Evolutionary conservation across 1,139 yeast genomes (phyloP), one percentile per base, ranked within the genome.

Genomic region (Geotrichum candidum): DNA sequence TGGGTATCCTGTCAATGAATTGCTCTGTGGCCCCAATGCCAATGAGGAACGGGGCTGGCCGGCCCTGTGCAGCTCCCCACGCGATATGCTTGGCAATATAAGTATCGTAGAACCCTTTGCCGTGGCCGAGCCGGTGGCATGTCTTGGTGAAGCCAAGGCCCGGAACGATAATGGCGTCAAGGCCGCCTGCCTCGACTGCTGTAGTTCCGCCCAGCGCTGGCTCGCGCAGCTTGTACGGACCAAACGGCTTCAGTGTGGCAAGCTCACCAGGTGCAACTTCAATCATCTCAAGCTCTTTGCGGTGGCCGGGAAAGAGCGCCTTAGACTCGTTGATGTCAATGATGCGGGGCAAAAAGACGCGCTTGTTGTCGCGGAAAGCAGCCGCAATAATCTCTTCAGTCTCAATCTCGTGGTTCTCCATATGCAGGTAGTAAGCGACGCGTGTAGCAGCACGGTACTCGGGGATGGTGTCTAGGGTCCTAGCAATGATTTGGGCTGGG

Each of bases 71-170:
- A 9, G 63, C 68, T 63, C 75, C 73, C 66, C 72, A 73, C 41
- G 72, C 68, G n/a, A 68, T 58, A 68, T 85, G 85, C 54, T 85
- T 76, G 50, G 77, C 75, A 51, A 90, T 78, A 71, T 84, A 92
- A 67, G 86, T 90, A 72, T 94, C 98, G 73, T 94, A 94, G 73
- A 83, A 91, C 0, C 97, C 99, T 11, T 87, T 95, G 0, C 99
- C 99, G 72, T 91, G 96, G 0, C 98, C 99, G 60, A 94, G 73
- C 62, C 99, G 74, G 45, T 78, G 76, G 58, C 86, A 83, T 9
- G 68, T 60, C 0, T 64, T 67, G 2, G 87, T 80, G 71, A 90
- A 92, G 0, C 90, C 97, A 0, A 94, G 86, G 0, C 96, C 98
- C 0, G 98, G 99, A 0, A 94, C 78, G 1, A 94, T 74, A 9